Base-by-base conservation (phyloP, 352 stramenopile genomes). In the Pythium aphanidermatum region DNA sequence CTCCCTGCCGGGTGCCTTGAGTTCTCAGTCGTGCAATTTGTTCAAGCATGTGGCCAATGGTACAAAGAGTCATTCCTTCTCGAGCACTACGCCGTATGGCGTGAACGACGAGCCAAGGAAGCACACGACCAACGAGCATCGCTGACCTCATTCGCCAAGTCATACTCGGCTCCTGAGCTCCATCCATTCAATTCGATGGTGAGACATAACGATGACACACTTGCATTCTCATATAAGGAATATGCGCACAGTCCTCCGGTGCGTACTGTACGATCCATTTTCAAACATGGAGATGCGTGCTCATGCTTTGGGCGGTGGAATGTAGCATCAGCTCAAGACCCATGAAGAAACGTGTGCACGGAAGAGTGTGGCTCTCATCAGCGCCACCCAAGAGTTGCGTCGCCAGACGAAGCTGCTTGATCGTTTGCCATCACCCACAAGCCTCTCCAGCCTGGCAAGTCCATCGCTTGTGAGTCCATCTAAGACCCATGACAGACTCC, bases 181-280 rank as follows among this genome's bases (percentile, higher is more conserved):
- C 65, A 80, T 38, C 68, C 73, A 9, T 88, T 83, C 30, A 64
- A 73, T 17, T 39, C 51, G 16, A 51, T 88, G 16, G 46, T 49
- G 10, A 59, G 71, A 6, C 41, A 67, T 40, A 69, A 70, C 29
- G 66, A 77, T 24, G 60, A 54, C 5, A 58, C 66, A 3, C 40
- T 34, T 9, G 46, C 64, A 0, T 88, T 88, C 41, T 67, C 61
- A 4, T 88, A 86, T 25, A 51, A 71, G 9, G 32, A 67, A 24
- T 69, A 73, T 39, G 66, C 56, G 21, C 41, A 31, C 9, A 52
- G 55, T 9, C 56, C 66, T 51, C 51, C 56, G 17, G 53, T 67
- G 24, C 31, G 39, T 51, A 2, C 13, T n/a, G n/a, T n/a, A n/a
- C n/a, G n/a, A n/a, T n/a, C n/a, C n/a, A n/a, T n/a, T n/a, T n/a